Conservation (phyloP, 768 basidiomycete genomes). For the Phlegmacium glaucopus region DNA sequence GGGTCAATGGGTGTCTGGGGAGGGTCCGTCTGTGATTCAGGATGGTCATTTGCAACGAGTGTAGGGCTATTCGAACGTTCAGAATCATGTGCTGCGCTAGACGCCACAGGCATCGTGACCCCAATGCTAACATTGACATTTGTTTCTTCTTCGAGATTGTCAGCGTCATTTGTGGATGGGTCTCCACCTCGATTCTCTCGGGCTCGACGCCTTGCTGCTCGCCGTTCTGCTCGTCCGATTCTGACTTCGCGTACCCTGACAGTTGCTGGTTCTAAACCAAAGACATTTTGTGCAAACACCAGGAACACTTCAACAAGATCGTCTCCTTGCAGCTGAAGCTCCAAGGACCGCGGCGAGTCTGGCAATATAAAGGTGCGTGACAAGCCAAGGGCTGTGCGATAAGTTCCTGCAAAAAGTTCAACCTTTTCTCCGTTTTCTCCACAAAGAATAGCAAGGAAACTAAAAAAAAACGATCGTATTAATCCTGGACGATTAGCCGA, state of each 20-base stretch:
- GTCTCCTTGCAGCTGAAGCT: constrained; percentile 87
- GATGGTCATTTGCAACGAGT: constrained; percentile 41
- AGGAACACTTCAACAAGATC: constrained; percentile 91
- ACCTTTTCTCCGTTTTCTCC: constrained; percentile 93
- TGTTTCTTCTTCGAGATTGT: constrained; percentile 49
- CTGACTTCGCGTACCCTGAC: constrained; percentile 93
- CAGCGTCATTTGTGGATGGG: constrained; percentile 40
- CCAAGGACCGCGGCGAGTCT: constrained; percentile 84
- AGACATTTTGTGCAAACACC: constrained; percentile 88
- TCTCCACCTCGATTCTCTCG: constrained; percentile 62
- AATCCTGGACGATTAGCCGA: not conserved
- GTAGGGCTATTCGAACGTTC: constrained; percentile 34
- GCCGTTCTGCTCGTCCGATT: constrained; percentile 82
- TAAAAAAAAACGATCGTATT: constrained; percentile 24
- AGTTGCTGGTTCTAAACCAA: constrained; percentile 89
- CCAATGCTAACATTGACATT: constrained; percentile 63
- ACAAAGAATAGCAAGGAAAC: constrained; percentile 90
- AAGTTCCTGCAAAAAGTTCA: constrained; percentile 89
- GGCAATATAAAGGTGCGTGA: constrained; percentile 93
- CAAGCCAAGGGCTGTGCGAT: constrained; percentile 82
- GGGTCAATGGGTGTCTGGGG: constrained; percentile 30
- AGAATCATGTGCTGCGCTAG: constrained; percentile 27
- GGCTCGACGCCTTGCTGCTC: constrained; percentile 79
- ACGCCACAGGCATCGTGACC: constrained; percentile 47
- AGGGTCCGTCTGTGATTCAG: constrained; percentile 31